Evolutionary conservation across 2,329 filamentous ascomycete species (phyloP).

Genomic region (Curvularia sp.): DNA sequence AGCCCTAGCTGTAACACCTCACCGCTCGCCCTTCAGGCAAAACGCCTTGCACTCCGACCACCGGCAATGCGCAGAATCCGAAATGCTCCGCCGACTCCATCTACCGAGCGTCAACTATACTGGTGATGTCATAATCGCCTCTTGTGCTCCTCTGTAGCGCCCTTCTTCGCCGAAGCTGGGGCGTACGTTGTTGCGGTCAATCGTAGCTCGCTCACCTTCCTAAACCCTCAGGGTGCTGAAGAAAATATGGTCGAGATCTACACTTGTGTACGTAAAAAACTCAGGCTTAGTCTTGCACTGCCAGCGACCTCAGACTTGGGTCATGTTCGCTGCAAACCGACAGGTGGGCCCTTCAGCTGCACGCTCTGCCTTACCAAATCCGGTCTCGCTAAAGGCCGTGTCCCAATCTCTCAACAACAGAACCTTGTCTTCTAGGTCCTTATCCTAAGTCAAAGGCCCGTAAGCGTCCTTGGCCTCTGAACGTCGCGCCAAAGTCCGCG

Average conservation of each 20-base stretch:
- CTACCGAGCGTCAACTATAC: constrained; percentile 9
- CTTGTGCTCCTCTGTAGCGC: constrained; percentile 18
- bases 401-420: constrained; percentile 22
- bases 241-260: constrained; percentile 21
- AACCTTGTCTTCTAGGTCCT: constrained; percentile 4
- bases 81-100: constrained; percentile 32
- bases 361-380: constrained; percentile 6
- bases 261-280: constrained; percentile 33
- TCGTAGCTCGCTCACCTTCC: constrained; percentile 23
- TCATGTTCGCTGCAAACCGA: constrained; percentile 22
- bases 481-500: constrained; percentile 9
- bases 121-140: constrained; percentile 29
- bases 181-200: constrained; percentile 18
- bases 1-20: constrained; percentile 21
- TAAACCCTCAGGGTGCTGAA: constrained; percentile 18
- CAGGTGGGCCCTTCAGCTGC: constrained; percentile 11
- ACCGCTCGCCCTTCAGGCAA: constrained; percentile 37
- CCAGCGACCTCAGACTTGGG: constrained; percentile 30
- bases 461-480: constrained; percentile 1
- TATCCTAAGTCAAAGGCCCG: constrained; percentile 12
- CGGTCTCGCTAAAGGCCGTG: constrained; percentile 8
- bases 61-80: constrained; percentile 22
- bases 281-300: constrained; percentile 21
- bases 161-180: constrained; percentile 18
- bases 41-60: constrained; percentile 33